phyloP scores from a whole-genome alignment of 768 basidiomycete genomes.

The Psilocybe subaeruginosa region DNA sequence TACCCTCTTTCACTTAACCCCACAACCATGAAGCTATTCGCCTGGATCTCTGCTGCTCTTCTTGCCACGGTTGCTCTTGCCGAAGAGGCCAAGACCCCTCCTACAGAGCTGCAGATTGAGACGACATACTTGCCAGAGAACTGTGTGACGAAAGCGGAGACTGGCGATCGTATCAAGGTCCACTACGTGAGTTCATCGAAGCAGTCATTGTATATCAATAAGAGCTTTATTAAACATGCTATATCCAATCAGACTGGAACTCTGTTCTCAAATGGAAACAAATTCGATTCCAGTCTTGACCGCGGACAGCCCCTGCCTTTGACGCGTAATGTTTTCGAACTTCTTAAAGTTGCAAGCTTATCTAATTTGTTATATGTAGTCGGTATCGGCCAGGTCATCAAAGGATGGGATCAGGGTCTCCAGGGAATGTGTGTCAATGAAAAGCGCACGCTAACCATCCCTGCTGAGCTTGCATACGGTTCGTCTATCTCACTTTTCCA shows the following conservation, averaged over 20 bases:
- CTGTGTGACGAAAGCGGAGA: slow-evolving; percentile 56
- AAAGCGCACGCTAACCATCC: slow-evolving; percentile 89
- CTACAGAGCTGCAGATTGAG: slow-evolving; percentile 62
- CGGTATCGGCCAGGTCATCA: slow-evolving; percentile 80
- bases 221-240: not conserved
- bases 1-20: not conserved
- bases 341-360: not conserved
- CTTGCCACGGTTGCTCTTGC: slow-evolving; percentile 48
- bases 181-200: slow-evolving; percentile 64
- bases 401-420: slow-evolving; percentile 85
- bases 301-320: slow-evolving; percentile 77
- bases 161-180: slow-evolving; percentile 68
- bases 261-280: slow-evolving; percentile 70
- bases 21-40: slow-evolving; percentile 52
- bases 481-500: too few relatives aligned
- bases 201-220: not conserved
- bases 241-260: slow-evolving; percentile 68
- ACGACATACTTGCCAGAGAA: slow-evolving; percentile 60
- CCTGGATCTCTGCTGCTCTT: slow-evolving; percentile 48
- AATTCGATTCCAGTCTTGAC: slow-evolving; percentile 89
- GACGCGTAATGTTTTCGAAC: slow-evolving; percentile 51
- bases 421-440: slow-evolving; percentile 85
- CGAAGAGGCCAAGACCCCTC: slow-evolving; percentile 32
- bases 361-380: slow-evolving; percentile 43
- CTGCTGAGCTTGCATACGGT: slow-evolving; percentile 83